Conservation (phyloP, 1,284 basidiomycete genomes). For the Stereum hirsutum region DNA sequence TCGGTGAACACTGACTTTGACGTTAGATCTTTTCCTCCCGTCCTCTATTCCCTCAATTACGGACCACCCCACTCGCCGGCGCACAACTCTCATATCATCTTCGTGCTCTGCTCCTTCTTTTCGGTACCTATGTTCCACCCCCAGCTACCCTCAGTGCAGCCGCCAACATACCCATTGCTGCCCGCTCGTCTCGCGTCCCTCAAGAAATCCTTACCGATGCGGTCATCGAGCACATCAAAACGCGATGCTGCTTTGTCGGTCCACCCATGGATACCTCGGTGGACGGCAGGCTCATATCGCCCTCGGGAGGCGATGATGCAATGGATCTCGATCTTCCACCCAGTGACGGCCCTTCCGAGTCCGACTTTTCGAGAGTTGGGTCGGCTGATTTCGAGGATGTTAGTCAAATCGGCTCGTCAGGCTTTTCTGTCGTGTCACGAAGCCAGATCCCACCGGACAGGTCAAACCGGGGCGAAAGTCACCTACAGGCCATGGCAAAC, state of each 20-base stretch:
- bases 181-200: slow-evolving; percentile 58
- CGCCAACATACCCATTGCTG: slow-evolving; percentile 51
- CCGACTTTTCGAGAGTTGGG: slow-evolving; percentile 44
- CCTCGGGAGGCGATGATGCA: slow-evolving; percentile 29
- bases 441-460: slow-evolving; percentile 20
- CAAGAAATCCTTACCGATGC: slow-evolving; percentile 64
- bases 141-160: slow-evolving; percentile 58
- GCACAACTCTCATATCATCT: slow-evolving; percentile 67
- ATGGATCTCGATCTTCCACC: slow-evolving; percentile 48
- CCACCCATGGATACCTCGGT: slow-evolving; percentile 33
- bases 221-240: slow-evolving; percentile 79
- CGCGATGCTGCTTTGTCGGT: slow-evolving; percentile 74
- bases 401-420: slow-evolving; percentile 46
- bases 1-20: slow-evolving; percentile 3
- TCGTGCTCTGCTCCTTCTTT: slow-evolving; percentile 68
- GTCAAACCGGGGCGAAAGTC: slow-evolving; percentile 30
- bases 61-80: slow-evolving; percentile 79
- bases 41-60: slow-evolving; percentile 74
- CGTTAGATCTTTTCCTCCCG: slow-evolving; percentile 80
- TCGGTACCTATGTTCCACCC: slow-evolving; percentile 75
- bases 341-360: slow-evolving; percentile 48
- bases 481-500: slow-evolving; percentile 53
- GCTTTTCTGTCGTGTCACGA: slow-evolving; percentile 44
- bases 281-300: slow-evolving; percentile 32
- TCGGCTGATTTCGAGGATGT: slow-evolving; percentile 37